Evolutionary conservation across 1,284 basidiomycete species (phyloP), one percentile per base, ranked within the genome.

Genomic region (Cutaneotrichosporon dermatis): DNA sequence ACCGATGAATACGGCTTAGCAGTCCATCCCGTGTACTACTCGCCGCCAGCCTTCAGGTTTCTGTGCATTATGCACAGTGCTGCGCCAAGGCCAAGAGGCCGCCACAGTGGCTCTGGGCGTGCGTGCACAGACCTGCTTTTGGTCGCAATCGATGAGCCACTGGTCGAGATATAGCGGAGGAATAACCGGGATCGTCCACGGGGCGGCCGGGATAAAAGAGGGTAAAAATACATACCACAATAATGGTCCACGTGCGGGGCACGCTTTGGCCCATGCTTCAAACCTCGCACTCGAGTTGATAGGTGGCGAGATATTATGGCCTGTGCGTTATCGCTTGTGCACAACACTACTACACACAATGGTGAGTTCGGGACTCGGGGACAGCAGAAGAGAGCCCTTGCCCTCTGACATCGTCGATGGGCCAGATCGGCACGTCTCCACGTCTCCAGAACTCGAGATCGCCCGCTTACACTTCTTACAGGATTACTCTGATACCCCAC

Each of bases 401-500:
- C 25, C 25, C 25, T 25, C 25, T 25, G 25, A 25, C 25, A 25
- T 25, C 25, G 25, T 25, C 25, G 25, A 25, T 25, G 25, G 25
- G 25, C 25, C 25, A 25, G 25, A 25, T 25, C 25, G 25, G 25
- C 44, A 11, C 13, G 13, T 6, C 42, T 43, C 42, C 4, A 25
- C 44, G 9, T 45, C 8, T 45, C 9, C 7, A 4, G 8, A 45
- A 8, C 33, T 16, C 44, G 16, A 33, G 9, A 36, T 40, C 43
- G 49, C 44, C 12, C 45, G 33, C 44, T 33, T 6, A 9, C 45
- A 49, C 53, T 41, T 16, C 34, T 36, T 25, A 25, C 25, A 62
- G 60, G 60, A 62, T 46, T 59, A 51, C 54, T 55, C 60, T 6
- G 52, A 49, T 25, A 25, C 25, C 64, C 59, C 72, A 45, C 63